Evolutionary conservation across 208 protist genomes (phyloP).

Genomic region (Leptomonas pyrrhocoris): DNA sequence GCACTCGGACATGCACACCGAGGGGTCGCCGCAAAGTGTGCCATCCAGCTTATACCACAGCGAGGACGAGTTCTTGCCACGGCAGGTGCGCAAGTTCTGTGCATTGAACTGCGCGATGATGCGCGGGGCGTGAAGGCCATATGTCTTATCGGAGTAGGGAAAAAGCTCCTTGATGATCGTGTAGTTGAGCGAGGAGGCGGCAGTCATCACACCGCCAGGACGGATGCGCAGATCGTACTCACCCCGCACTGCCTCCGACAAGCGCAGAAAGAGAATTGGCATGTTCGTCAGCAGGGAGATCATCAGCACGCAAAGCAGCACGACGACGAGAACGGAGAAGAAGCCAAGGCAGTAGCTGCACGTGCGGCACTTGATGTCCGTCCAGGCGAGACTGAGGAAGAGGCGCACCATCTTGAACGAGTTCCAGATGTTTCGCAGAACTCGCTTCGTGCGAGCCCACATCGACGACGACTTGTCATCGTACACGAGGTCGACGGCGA

Average conservation of each 20-base stretch:
- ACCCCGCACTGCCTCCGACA: conserved; percentile 51
- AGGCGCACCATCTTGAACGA: conserved; percentile 39
- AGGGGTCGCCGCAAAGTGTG: neutral
- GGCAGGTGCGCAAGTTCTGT: conserved; percentile 7
- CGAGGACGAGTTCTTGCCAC: conserved; percentile 9
- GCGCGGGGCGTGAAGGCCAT: conserved; percentile 40
- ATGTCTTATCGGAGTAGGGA: conserved; percentile 12
- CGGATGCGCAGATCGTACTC: conserved; percentile 54
- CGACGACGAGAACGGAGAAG: conserved; percentile 68
- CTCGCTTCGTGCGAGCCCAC: conserved; percentile 3
- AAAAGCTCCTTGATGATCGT: conserved; percentile 33
- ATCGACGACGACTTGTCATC: conserved; percentile 18
- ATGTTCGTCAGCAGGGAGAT: conserved; percentile 63
- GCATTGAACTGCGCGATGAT: conserved; percentile 21
- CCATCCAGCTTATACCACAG: conserved; percentile 20
- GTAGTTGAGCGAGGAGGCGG: conserved; percentile 58
- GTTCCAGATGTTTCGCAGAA: conserved; percentile 28
- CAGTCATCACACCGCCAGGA: conserved; percentile 37
- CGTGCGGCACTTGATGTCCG: conserved; percentile 48
- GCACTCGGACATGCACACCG: conserved; percentile 21
- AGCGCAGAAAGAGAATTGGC: conserved; percentile 68
- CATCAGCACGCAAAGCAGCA: conserved; percentile 67
- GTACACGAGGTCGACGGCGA: conserved; percentile 34
- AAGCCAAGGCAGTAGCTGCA: conserved; percentile 68
- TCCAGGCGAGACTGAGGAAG: conserved; percentile 45